Evolutionary conservation across 176 grass and related monocot species (phyloP), one percentile per base, ranked within the genome.

Genomic region (Bromus sterilis): DNA sequence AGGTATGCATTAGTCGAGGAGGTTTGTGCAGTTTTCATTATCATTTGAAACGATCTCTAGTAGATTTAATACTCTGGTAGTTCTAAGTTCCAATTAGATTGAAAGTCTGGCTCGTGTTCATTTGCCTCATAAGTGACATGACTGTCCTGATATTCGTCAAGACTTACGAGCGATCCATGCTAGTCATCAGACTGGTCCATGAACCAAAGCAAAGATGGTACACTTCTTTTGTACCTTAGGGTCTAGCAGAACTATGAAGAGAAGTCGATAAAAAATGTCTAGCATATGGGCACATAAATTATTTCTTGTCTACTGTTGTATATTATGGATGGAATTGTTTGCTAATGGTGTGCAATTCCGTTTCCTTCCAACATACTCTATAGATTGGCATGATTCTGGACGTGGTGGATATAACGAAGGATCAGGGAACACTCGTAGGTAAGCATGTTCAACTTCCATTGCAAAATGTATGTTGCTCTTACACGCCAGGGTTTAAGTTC

Each of bases 361-460:
- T 84, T 28, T 69, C 25, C 21, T 40, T 68, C 65, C 40, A 28
- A 59, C 31, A 40, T 59, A 12, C 34, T 76, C 6, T 68, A 73
- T 74, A 90, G 79, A 83, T 83, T 83, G 84, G 79, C 55, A 48
- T 36, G 79, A 86, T 75, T 90, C 75, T 75, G 79, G 88, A 57
- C 88, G 59, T 6, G 59, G 75, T 86, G 88, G 83, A 67, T 83
- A 83, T 78, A 86, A 75, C 60, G 88, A 90, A 68, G 84, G 79
- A 15, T 24, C 59, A 0, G 75, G 75, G 24, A 83, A 69, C 37
- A 30, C 60, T 26, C 75, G 49, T 42, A 90, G 88, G 88, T 90
- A 86, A 12, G 69, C 66, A 75, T 79, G 32, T 46, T 46, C 12
- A 10, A 3, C 15, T 14, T 71, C 18, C 28, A 3, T 62, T 14